These are phyloP conservation scores for Sistotremastrum suecicum DNA, from an alignment of 768 basidiomycete genomes.

Conservation along the genomic window DNA sequence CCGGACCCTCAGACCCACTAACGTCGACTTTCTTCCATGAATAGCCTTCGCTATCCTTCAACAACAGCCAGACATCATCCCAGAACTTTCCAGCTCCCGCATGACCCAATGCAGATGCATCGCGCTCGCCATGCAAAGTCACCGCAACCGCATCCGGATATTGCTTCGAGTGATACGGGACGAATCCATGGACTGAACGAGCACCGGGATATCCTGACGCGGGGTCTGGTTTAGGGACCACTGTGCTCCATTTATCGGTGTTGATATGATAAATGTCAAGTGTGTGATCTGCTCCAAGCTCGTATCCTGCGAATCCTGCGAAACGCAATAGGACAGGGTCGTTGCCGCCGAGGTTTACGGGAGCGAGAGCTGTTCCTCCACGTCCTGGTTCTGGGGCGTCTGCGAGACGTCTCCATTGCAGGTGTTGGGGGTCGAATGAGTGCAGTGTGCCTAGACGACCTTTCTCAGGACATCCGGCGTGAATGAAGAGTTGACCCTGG, in stretches of 20 bases:
- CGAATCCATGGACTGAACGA: conserved; percentile 22
- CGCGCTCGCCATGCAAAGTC: conserved; percentile 23
- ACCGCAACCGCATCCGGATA: conserved; percentile 14
- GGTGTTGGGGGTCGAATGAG: conserved; percentile 16
- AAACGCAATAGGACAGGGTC: conserved; percentile 22
- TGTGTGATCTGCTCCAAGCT: conserved; percentile 18
- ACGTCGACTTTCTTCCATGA: conserved; percentile 14
- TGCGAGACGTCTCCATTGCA: conserved; percentile 19
- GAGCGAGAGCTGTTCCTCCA: conserved; percentile 26
- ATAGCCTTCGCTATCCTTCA: conserved; percentile 12
- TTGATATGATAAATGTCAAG: conserved; percentile 22
- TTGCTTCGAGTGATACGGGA: conserved; percentile 11
- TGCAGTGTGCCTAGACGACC: conserved; percentile 24
- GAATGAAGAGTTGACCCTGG: conserved; percentile 22
- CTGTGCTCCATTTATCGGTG: conserved; percentile 12
- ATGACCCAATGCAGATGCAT: conserved; percentile 22
- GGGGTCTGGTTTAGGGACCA: conserved; percentile 14
- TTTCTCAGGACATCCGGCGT: conserved; percentile 25
- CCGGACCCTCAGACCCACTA: conserved; percentile 11
- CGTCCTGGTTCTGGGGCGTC: conserved; percentile 24
- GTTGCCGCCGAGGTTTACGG: conserved; percentile 9
- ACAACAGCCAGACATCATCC: conserved; percentile 21
- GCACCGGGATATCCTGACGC: conserved; percentile 17
- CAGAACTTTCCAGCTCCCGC: conserved; percentile 27
- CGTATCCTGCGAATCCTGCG: conserved; percentile 25